A percentile compares a stretch with the other conserved stretches of the same genome.
These are phyloP conservation scores for Cucurbita moschata DNA, from an alignment of 306 rosid genomes.

Conservation along the genomic window DNA sequence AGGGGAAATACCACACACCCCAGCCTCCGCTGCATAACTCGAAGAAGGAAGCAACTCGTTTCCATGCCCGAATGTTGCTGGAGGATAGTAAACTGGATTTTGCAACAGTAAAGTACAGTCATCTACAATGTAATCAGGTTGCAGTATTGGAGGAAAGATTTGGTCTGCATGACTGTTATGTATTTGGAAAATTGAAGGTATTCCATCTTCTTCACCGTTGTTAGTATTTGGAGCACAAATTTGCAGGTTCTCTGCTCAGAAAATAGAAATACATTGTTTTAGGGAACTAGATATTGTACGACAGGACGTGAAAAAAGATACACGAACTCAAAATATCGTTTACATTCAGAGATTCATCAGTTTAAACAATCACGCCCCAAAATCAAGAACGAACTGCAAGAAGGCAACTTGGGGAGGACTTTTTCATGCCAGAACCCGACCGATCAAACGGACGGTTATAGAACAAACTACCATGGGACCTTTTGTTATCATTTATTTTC, in stretches of 20 bases:
- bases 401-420: background rate
- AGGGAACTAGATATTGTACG: background rate
- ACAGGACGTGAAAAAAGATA: background rate
- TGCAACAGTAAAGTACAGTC: background rate
- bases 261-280: background rate
- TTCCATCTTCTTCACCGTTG: background rate
- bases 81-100: constrained; percentile 8
- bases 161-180: background rate
- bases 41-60: background rate
- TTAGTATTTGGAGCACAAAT: background rate
- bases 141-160: background rate
- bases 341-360: background rate
- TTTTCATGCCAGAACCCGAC: background rate
- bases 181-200: background rate
- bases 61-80: constrained; percentile 15
- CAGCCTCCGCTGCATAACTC: constrained; percentile 16
- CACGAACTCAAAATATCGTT: background rate
- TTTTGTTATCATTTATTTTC: background rate
- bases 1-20: constrained; percentile 8
- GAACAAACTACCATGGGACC: background rate
- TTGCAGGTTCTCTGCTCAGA: constrained; percentile 4
- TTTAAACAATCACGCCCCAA: background rate
- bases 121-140: background rate
- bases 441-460: background rate
- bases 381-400: background rate